Conservation (phyloP, 176 grass and related monocot genomes). For the Urochloa ruziziensis region DNA sequence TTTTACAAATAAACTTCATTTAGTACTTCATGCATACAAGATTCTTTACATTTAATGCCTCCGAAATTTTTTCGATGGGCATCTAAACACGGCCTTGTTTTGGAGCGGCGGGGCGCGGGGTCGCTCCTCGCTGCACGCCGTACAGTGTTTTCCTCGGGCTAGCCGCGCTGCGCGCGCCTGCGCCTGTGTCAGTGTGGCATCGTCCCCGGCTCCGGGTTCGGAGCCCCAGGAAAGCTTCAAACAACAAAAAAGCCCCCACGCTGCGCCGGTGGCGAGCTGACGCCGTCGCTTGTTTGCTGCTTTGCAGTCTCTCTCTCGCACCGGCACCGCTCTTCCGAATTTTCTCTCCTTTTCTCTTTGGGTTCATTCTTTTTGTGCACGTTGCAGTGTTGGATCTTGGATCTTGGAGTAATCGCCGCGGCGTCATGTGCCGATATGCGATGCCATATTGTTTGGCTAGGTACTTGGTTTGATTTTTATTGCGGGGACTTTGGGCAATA, state of each 20-base stretch:
- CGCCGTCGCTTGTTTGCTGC: not conserved
- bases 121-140: not conserved
- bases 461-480: too few relatives aligned
- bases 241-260: not conserved
- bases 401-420: not conserved
- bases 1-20: too few relatives aligned
- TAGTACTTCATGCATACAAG: too few relatives aligned
- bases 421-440: not conserved
- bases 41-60: too few relatives aligned
- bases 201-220: not conserved
- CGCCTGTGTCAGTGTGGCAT: not conserved
- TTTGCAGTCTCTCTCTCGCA: not conserved
- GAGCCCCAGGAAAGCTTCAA: not conserved
- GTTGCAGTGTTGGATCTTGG: conserved; percentile 35
- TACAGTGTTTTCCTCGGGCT: not conserved
- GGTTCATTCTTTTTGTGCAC: not conserved
- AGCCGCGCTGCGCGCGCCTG: not conserved
- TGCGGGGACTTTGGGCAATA: too few relatives aligned
- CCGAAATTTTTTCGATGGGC: too few relatives aligned
- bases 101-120: too few relatives aligned
- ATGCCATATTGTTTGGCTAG: not conserved
- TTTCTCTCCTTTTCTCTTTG: not conserved
- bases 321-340: not conserved
- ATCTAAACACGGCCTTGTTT: too few relatives aligned
- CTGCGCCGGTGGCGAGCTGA: not conserved